phyloP scores from a whole-genome alignment of 495 filamentous ascomycete genomes.

The Chlorociboria aeruginascens region DNA sequence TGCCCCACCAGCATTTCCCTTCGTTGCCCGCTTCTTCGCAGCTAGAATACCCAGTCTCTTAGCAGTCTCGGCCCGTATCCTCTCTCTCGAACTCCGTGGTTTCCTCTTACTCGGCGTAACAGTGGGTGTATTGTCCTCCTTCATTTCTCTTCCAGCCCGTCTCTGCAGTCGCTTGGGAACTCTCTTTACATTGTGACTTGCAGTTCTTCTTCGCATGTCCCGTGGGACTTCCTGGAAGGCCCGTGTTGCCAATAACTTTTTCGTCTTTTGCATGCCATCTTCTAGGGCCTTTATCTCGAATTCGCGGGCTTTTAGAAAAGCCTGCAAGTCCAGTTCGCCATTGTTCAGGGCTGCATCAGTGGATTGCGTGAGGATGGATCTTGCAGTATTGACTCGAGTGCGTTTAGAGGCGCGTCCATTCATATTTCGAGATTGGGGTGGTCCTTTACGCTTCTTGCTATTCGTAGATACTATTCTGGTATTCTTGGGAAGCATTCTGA shows the following conservation, averaged over 20 bases:
- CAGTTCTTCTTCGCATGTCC: conserved; percentile 72
- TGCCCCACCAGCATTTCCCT: conserved; percentile 28
- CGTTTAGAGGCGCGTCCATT: conserved; percentile 39
- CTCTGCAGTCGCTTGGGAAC: conserved; percentile 69
- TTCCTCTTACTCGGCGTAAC: conserved; percentile 60
- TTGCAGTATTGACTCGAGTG: conserved; percentile 53
- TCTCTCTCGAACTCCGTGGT: conserved; percentile 50
- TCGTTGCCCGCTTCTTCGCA: conserved; percentile 39
- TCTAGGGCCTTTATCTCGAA: conserved; percentile 84
- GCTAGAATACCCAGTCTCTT: conserved; percentile 58
- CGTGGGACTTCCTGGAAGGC: conserved; percentile 87
- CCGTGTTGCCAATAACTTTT: conserved; percentile 50
- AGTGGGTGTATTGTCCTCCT: conserved; percentile 84
- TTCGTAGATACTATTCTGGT: background rate
- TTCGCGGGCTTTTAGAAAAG: conserved; percentile 72
- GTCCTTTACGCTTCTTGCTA: conserved; percentile 14
- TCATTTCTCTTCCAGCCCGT: conserved; percentile 70
- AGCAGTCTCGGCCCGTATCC: conserved; percentile 73
- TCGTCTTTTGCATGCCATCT: conserved; percentile 62
- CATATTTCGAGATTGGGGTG: conserved; percentile 5
- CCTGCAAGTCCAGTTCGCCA: conserved; percentile 66
- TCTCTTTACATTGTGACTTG: conserved; percentile 87
- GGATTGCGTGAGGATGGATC: conserved; percentile 61
- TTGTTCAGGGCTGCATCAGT: conserved; percentile 58
- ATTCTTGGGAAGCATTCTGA: conserved; percentile 13